Percentiles rank a stretch among this genome's conserved stretches.
Evolutionary conservation across 352 stramenopile genomes (phyloP).

Genomic region (Achlya hypogyna): DNA sequence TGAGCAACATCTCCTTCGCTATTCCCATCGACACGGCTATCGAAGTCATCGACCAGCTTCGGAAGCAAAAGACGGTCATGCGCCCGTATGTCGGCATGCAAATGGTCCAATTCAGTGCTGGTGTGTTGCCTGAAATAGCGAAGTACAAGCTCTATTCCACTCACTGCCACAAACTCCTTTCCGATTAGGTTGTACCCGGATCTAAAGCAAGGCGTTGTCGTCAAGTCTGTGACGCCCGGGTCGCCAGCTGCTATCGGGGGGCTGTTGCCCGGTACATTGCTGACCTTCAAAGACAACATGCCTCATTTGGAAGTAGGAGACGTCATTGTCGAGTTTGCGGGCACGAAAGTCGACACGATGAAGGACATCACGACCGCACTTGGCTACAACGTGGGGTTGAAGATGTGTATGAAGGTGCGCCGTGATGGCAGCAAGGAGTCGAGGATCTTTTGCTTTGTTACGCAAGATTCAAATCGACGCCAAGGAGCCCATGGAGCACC

Average conservation of each 20-base stretch:
- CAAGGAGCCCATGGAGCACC: too few relatives aligned
- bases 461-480: background rate
- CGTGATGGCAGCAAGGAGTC: conserved; percentile 41
- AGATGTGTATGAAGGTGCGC: conserved; percentile 55
- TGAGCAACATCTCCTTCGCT: conserved; percentile 84
- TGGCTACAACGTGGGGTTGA: conserved; percentile 59
- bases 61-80: conserved; percentile 79
- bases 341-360: conserved; percentile 53
- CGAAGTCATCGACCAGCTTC: conserved; percentile 85
- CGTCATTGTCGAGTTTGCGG: conserved; percentile 70
- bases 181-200: conserved; percentile 44
- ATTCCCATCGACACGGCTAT: conserved; percentile 88
- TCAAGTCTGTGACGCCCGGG: conserved; percentile 66
- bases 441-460: conserved; percentile 24
- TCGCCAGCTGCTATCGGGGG: conserved; percentile 75
- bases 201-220: conserved; percentile 70
- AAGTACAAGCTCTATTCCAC: conserved; percentile 25
- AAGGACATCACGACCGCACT: conserved; percentile 66
- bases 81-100: conserved; percentile 88
- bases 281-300: background rate
- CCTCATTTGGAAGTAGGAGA: conserved; percentile 34
- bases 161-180: background rate
- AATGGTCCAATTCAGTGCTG: conserved; percentile 81
- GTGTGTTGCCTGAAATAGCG: conserved; percentile 50
- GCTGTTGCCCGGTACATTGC: conserved; percentile 31